Conservation (phyloP, 2,329 filamentous ascomycete species). For the Fusarium xylarioides region DNA sequence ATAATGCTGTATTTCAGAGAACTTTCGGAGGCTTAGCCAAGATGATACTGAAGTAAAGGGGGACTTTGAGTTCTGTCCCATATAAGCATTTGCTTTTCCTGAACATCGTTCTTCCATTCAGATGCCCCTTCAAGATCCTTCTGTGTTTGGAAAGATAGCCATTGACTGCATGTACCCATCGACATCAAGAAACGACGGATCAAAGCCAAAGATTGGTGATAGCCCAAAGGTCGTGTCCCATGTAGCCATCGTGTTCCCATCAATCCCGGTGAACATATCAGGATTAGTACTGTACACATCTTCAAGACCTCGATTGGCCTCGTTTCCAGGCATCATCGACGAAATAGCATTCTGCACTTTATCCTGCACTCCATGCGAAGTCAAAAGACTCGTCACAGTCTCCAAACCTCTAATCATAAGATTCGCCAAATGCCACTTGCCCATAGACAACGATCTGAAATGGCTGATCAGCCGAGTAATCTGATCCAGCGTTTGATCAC, state of each 20-base stretch:
- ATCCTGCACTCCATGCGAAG: background rate
- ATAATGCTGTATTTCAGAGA: too few relatives aligned
- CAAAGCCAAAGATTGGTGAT: conserved; percentile 44
- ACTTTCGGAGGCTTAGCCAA: too few relatives aligned
- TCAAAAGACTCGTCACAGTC: conserved; percentile 31
- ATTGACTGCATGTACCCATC: conserved; percentile 32
- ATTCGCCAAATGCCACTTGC: conserved; percentile 56
- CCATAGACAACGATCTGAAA: conserved; percentile 52
- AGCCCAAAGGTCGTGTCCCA: conserved; percentile 44
- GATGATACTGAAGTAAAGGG: too few relatives aligned
- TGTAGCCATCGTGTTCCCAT: conserved; percentile 19
- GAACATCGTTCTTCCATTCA: too few relatives aligned
- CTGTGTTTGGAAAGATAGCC: conserved; percentile 19
- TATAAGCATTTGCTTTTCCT: too few relatives aligned
- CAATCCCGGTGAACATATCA: conserved; percentile 20
- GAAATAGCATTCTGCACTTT: background rate
- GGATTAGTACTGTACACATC: background rate
- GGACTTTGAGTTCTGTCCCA: too few relatives aligned
- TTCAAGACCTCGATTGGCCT: background rate
- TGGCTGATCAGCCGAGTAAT: conserved; percentile 50
- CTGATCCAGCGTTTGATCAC: conserved; percentile 49
- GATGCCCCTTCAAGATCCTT: background rate
- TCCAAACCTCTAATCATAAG: conserved; percentile 58
- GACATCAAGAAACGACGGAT: conserved; percentile 31
- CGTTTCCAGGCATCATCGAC: background rate